Conservation (phyloP, 1,284 basidiomycete species). For the Rhodotorula sp. region DNA sequence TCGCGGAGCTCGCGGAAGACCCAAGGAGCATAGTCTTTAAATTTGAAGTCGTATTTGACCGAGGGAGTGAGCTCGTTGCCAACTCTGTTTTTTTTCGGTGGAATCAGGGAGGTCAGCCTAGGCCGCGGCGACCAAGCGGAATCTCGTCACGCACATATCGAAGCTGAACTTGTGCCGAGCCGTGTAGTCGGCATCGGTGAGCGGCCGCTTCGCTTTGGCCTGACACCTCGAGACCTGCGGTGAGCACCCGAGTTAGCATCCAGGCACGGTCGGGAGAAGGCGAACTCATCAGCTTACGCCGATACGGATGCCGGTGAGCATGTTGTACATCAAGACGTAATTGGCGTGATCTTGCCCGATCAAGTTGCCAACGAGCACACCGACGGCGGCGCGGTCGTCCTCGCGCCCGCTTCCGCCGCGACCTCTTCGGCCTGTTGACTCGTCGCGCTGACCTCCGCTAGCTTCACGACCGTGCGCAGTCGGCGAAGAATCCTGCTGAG, state of each 20-base stretch:
- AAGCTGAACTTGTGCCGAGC: conserved; percentile 95
- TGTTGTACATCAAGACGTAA: conserved; percentile 99
- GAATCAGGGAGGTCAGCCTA: not conserved
- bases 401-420: conserved; percentile 1
- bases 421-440: not conserved
- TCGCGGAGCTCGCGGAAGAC: conserved; percentile 94
- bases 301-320: conserved; percentile 96
- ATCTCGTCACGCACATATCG: conserved; percentile 66
- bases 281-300: conserved; percentile 58
- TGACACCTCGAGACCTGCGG: conserved; percentile 88
- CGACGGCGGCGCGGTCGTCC: not conserved
- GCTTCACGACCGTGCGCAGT: not conserved
- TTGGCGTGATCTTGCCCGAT: conserved; percentile 97
- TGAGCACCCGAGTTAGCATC: not conserved
- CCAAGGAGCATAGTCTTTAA: conserved; percentile 99
- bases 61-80: conserved; percentile 97
- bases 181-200: conserved; percentile 82
- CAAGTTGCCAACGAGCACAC: conserved; percentile 83
- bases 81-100: conserved; percentile 57
- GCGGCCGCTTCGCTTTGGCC: conserved; percentile 81
- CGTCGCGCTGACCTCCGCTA: not conserved
- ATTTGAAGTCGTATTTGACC: conserved; percentile 95
- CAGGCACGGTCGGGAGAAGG: not conserved
- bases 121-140: not conserved
- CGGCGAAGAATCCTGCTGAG: not conserved